Evolutionary conservation across 306 rosid genomes (phyloP), one percentile per base, ranked within the genome.

Genomic region (Rosa lucieae): DNA sequence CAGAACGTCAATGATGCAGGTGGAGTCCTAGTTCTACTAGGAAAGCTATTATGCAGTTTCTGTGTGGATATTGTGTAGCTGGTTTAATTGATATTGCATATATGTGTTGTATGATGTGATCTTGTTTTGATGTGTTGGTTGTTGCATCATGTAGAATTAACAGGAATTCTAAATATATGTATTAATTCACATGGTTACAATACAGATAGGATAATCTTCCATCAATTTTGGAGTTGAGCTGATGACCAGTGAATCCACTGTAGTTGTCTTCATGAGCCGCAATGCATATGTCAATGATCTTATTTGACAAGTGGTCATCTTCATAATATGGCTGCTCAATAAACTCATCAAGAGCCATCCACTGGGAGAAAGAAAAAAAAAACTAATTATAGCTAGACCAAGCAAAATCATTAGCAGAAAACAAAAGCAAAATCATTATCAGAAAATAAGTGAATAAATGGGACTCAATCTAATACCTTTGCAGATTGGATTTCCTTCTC

Each of bases 401-500:
- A 35, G 40, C 18, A 46, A 13, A 62, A 46, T 44, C 14, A 29
- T 29, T 29, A 29, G 32, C 32, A 29, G 32, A 29, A 29, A 29
- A 29, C 32, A 29, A 29, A 29, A 29, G 48, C 37, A 40, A 40
- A 40, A 42, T 53, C 4, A 2, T 8, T 3, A 37, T 39, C 23
- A 35, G 15, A 77, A 23, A 63, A 8, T n/a, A 47, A 5, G 40
- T 62, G 40, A 29, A 8, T 43, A 3, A 15, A 20, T 10, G 46
- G 2, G 67, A 51, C 3, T 43, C 59, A 35, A 9, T 52, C 8
- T 5, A 17, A 3, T 71, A 87, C 86, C 83, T 82, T 84, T 37
- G 88, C 83, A 77, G 73, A 84, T 82, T 81, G 79, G 76, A 87
- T 82, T 79, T 87, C 88, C 78, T 81, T 84, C 35, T 79, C 88